A percentile compares a stretch with the other conserved stretches of the same genome.
Evolutionary conservation across 2,329 filamentous ascomycete genomes (phyloP).

Genomic region (Colletotrichum tofieldiae): DNA sequence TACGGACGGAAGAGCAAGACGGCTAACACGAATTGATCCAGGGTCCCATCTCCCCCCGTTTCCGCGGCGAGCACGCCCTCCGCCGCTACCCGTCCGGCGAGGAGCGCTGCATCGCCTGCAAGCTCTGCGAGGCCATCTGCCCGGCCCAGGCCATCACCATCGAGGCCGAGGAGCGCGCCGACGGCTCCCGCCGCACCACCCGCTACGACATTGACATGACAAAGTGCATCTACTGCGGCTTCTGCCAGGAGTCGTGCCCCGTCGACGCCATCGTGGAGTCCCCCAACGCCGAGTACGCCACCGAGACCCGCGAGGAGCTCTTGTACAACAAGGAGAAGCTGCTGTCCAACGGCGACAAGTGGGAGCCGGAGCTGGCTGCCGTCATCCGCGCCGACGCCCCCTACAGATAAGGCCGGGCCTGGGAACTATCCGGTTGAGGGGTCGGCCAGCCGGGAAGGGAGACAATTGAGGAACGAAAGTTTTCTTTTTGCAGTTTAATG

Average conservation of each 20-base stretch:
- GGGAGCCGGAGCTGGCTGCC: constrained; percentile 97
- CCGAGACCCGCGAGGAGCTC: constrained; percentile 87
- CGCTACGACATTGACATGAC: constrained; percentile 99
- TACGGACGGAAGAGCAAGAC: background rate
- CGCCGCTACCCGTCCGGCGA: constrained; percentile 97
- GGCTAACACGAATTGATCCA: constrained; percentile 48
- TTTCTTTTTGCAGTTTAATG: constrained; percentile 30
- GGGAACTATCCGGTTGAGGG: background rate
- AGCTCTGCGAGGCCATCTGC: constrained; percentile 98
- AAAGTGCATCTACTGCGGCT: constrained; percentile 99
- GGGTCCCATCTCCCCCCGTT: constrained; percentile 96
- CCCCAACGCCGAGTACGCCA: constrained; percentile 75
- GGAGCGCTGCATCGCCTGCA: constrained; percentile 99
- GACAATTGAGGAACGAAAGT: constrained; percentile 1
- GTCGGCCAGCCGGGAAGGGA: background rate
- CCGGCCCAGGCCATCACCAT: constrained; percentile 99
- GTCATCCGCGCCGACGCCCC: constrained; percentile 93
- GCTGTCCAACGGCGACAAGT: constrained; percentile 91
- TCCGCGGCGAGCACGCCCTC: constrained; percentile 97
- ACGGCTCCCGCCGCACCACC: constrained; percentile 94
- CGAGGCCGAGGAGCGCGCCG: constrained; percentile 97
- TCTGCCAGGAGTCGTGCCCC: constrained; percentile 98
- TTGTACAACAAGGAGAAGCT: constrained; percentile 99
- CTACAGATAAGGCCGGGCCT: constrained; percentile 75
- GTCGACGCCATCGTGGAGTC: constrained; percentile 89